Conservation (phyloP, 192 early-diverging fungal genomes). For the Diversispora epigaea region DNA sequence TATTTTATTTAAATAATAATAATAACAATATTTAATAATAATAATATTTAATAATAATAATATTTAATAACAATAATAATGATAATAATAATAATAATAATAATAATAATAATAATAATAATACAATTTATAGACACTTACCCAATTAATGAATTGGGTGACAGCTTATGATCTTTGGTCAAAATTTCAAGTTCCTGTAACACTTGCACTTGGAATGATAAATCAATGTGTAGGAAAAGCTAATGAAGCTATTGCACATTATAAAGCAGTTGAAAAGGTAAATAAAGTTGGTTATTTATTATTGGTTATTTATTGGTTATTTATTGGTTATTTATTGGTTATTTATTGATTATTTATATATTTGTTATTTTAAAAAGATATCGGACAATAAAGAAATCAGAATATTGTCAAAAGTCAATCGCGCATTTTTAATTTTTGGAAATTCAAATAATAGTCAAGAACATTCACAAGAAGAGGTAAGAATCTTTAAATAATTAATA, state of each 20-base stretch:
- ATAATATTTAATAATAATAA: no score
- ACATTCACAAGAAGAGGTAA: background rate
- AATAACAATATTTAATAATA: background rate
- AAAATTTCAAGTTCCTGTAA: slow-evolving; percentile 14
- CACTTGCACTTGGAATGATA: slow-evolving; percentile 24
- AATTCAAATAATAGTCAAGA: slow-evolving; percentile 5
- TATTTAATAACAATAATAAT: no score
- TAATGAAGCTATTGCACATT: slow-evolving; percentile 13
- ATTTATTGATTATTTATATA: background rate
- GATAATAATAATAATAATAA: no score
- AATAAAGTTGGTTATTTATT: background rate
- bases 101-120: no score
- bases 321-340: background rate
- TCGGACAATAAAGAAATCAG: background rate
- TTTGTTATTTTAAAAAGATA: background rate
- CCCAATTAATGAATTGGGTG: slow-evolving; percentile 31
- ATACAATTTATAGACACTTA: slow-evolving; percentile 35
- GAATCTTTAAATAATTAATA: no score
- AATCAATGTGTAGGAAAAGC: slow-evolving; percentile 28
- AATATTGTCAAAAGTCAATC: slow-evolving; percentile 18
- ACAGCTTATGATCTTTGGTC: slow-evolving; percentile 23
- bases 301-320: no score
- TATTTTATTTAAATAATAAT: slow-evolving; percentile 32
- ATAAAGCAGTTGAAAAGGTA: slow-evolving; percentile 21
- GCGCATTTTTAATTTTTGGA: slow-evolving; percentile 12